phyloP scores from a whole-genome alignment of 2,329 filamentous ascomycete genomes.

The Catunica adiposa region DNA sequence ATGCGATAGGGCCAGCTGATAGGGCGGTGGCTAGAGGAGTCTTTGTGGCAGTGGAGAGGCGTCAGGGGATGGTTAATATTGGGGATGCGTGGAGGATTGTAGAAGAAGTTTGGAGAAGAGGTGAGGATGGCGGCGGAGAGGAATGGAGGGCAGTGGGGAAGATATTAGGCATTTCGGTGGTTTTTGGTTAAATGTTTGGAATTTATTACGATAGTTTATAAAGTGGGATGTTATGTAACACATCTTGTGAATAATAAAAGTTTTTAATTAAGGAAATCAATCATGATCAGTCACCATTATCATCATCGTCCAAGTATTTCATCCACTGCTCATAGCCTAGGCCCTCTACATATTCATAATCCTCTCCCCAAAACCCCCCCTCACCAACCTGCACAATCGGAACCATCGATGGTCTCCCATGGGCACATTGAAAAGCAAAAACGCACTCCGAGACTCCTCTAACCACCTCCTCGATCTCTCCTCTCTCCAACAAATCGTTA shows the following conservation, averaged over 20 bases:
- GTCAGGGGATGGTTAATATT: conserved; percentile 52
- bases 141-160: conserved; percentile 38
- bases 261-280: background rate
- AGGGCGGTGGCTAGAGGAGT: conserved; percentile 33
- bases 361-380: conserved; percentile 2
- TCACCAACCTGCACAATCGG: conserved; percentile 39
- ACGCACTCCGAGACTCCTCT: conserved; percentile 40
- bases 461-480: conserved; percentile 44
- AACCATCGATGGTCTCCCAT: conserved; percentile 53
- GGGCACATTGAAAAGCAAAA: conserved; percentile 72
- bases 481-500: conserved; percentile 46
- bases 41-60: conserved; percentile 35
- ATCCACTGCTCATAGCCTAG: background rate
- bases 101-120: conserved; percentile 42
- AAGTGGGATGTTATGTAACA: no score
- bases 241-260: background rate
- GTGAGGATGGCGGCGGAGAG: conserved; percentile 14
- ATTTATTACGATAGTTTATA: background rate
- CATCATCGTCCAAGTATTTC: background rate
- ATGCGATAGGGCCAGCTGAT: conserved; percentile 35
- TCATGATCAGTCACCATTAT: background rate
- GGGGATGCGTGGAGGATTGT: conserved; percentile 43
- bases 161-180: conserved; percentile 41
- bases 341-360: background rate
- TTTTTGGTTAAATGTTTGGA: conserved; percentile 34